phyloP scores from a whole-genome alignment of 2,329 filamentous ascomycete species.

The Aspergillus spinulosporus region DNA sequence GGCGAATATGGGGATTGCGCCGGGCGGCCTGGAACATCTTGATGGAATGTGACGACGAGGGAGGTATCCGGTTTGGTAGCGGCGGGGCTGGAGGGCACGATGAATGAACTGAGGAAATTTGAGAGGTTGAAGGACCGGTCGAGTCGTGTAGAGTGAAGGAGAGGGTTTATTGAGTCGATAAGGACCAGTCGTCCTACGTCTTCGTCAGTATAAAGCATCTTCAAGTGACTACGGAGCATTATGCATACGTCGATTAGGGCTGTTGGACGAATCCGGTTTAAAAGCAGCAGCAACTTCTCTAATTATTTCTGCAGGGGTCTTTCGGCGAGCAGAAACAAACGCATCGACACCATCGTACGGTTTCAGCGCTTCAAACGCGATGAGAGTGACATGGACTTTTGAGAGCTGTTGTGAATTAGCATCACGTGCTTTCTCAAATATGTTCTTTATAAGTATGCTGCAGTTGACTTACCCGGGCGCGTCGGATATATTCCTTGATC shows the following conservation, averaged over 20 bases:
- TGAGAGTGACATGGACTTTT: constrained; percentile 69
- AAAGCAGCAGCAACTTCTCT: constrained; percentile 57
- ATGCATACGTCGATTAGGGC: constrained; percentile 31
- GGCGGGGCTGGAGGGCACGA: constrained; percentile 53
- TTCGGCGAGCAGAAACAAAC: constrained; percentile 66
- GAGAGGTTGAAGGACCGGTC: constrained; percentile 60
- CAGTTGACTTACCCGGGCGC: constrained; percentile 64
- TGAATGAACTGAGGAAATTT: constrained; percentile 68
- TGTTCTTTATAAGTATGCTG: not conserved
- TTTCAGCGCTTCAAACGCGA: constrained; percentile 74
- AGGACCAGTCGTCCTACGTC: constrained; percentile 68
- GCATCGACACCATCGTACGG: constrained; percentile 65
- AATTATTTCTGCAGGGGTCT: constrained; percentile 57
- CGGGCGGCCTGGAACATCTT: constrained; percentile 66
- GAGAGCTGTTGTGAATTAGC: constrained; percentile 38
- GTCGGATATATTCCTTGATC: constrained; percentile 69
- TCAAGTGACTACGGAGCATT: not conserved
- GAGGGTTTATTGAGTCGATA: constrained; percentile 74
- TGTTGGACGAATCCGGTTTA: constrained; percentile 22
- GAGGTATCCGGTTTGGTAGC: constrained; percentile 54
- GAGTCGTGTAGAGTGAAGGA: constrained; percentile 46
- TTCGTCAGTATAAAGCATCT: constrained; percentile 8
- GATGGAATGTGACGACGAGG: constrained; percentile 78
- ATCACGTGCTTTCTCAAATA: not conserved
- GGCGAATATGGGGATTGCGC: constrained; percentile 54